Percentiles rank a stretch among this genome's conserved stretches.
Conservation (phyloP, 176 grass and related monocot genomes). For the Urochloa ruziziensis region DNA sequence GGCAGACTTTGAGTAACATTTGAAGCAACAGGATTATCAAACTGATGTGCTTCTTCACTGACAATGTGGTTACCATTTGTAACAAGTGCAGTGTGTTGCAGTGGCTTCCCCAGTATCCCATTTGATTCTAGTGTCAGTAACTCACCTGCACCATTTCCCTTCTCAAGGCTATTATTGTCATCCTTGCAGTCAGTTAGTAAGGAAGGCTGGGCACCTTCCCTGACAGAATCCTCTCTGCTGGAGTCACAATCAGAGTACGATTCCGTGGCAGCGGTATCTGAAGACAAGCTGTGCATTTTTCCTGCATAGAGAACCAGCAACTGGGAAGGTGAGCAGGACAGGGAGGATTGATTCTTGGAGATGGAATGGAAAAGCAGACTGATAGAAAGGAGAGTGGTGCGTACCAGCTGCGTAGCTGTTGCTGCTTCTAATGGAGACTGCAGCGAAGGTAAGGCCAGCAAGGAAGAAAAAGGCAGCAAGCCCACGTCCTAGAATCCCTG, state of each 20-base stretch:
- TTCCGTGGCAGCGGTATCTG: constrained; percentile 13
- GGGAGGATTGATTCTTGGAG: background rate
- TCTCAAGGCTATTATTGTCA: background rate
- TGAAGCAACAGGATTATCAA: constrained; percentile 17
- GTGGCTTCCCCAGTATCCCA: background rate
- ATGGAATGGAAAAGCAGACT: background rate
- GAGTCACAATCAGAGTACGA: constrained; percentile 15
- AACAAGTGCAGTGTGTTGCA: background rate
- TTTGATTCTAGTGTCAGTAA: constrained; percentile 11
- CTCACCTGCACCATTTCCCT: constrained; percentile 14
- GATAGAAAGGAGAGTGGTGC: background rate
- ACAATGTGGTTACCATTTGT: background rate
- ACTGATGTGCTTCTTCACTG: background rate
- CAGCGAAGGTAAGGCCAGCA: constrained; percentile 61
- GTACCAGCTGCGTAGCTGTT: constrained; percentile 36
- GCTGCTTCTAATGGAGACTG: constrained; percentile 46
- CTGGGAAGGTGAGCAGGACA: background rate
- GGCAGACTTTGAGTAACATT: background rate
- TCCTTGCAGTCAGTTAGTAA: background rate
- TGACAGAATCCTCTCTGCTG: background rate
- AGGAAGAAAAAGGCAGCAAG: constrained; percentile 76
- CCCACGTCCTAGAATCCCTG: constrained; percentile 72
- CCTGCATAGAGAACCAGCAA: constrained; percentile 40
- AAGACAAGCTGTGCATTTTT: constrained; percentile 34
- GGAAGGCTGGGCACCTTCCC: constrained; percentile 14